A percentile compares a stretch with the other conserved stretches of the same genome.
phyloP scores from a whole-genome alignment of 2,329 filamentous ascomycete species.

The Tetracladium maxilliforme region DNA sequence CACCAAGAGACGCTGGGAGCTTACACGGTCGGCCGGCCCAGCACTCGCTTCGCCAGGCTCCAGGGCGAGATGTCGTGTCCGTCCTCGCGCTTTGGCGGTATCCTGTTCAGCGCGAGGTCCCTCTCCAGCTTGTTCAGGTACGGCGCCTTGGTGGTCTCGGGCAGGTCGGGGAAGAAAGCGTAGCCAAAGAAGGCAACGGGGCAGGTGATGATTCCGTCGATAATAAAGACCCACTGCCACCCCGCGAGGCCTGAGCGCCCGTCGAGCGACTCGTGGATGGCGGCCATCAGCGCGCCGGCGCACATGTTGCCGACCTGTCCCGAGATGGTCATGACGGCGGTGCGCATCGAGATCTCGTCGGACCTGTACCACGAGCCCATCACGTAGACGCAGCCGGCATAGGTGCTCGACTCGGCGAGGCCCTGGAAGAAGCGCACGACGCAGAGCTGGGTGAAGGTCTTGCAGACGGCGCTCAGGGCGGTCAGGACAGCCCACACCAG shows the following conservation, averaged over 20 bases:
- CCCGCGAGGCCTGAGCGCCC: conserved; percentile 5
- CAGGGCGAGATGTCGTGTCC: conserved; percentile 16
- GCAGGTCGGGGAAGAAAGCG: conserved; percentile 32
- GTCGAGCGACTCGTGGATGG: conserved; percentile 4
- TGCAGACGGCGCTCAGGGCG: conserved; percentile 36
- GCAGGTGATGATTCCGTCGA: conserved; percentile 37
- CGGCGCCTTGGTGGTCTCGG: conserved; percentile 29
- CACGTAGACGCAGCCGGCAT: conserved; percentile 38
- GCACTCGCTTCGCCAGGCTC: conserved; percentile 18
- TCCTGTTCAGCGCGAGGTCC: conserved; percentile 21
- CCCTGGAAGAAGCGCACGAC: conserved; percentile 37
- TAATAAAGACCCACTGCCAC: conserved; percentile 34
- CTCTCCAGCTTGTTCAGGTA: conserved; percentile 25
- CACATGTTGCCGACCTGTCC: conserved; percentile 42
- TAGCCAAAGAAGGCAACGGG: conserved; percentile 30
- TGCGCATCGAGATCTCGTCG: conserved; percentile 41
- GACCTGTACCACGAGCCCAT: conserved; percentile 45
- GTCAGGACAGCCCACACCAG: conserved; percentile 44
- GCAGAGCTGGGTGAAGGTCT: conserved; percentile 35
- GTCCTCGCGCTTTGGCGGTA: conserved; percentile 18
- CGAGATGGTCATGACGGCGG: conserved; percentile 39
- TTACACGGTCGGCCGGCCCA: no score
- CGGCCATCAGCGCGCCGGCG: conserved; percentile 42
- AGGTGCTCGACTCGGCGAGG: conserved; percentile 34
- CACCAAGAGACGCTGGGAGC: no score